Percentiles rank a stretch among this genome's conserved stretches.
phyloP scores from a whole-genome alignment of 2,329 filamentous ascomycete genomes.

The Exserohilum turcica region DNA sequence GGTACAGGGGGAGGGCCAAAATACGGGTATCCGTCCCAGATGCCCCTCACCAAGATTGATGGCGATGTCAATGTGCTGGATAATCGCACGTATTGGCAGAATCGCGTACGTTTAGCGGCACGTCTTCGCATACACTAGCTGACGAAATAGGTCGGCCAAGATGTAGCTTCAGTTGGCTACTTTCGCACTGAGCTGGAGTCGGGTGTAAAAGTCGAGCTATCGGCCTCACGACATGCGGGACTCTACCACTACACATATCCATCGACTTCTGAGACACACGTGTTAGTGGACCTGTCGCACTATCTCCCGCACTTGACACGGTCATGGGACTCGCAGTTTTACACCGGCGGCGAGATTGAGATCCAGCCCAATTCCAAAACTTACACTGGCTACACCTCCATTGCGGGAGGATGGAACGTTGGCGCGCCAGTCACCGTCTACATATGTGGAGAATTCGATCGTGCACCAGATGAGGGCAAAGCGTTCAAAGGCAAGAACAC shows the following conservation, averaged over 20 bases:
- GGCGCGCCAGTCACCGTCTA: slow-evolving; percentile 45
- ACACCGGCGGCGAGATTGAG: slow-evolving; percentile 43
- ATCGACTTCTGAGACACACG: slow-evolving; percentile 44
- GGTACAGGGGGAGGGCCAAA: slow-evolving; percentile 45
- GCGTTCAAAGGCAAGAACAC: slow-evolving; percentile 47
- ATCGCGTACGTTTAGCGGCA: slow-evolving; percentile 27
- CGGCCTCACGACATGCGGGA: slow-evolving; percentile 47
- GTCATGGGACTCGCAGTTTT: slow-evolving; percentile 46
- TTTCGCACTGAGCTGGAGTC: slow-evolving; percentile 46
- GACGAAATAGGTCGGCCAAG: slow-evolving; percentile 30
- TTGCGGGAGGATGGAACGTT: slow-evolving; percentile 47
- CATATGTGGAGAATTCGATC: slow-evolving; percentile 45
- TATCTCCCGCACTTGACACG: slow-evolving; percentile 42
- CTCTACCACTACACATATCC: slow-evolving; percentile 49
- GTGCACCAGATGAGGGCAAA: slow-evolving; percentile 24
- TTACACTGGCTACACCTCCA: slow-evolving; percentile 43
- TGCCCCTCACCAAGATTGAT: slow-evolving; percentile 49
- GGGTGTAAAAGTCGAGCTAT: slow-evolving; percentile 43
- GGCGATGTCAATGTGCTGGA: slow-evolving; percentile 50
- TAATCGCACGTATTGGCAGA: slow-evolving; percentile 52
- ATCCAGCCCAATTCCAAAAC: slow-evolving; percentile 35
- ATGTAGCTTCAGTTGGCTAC: slow-evolving; percentile 43
- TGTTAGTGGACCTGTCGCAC: slow-evolving; percentile 58
- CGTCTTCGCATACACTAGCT: neutral
- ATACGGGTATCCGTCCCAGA: slow-evolving; percentile 51